Evolutionary conservation across 306 rosid genomes (phyloP).

Genomic region (Luffa aegyptiaca): DNA sequence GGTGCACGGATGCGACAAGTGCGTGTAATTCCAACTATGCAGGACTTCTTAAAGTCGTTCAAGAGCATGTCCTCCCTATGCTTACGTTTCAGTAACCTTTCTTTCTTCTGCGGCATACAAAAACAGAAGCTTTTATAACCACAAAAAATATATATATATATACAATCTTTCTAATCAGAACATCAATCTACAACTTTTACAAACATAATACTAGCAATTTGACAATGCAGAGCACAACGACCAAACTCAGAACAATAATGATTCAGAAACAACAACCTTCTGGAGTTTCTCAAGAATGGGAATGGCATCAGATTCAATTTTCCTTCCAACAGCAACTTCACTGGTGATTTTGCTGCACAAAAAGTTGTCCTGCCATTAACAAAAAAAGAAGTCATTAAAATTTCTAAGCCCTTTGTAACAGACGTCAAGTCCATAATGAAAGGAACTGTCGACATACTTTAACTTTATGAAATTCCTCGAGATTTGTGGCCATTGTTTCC

Average conservation of each 20-base stretch:
- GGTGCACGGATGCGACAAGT: constrained; percentile 52
- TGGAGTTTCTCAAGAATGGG: constrained; percentile 58
- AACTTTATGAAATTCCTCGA: constrained; percentile 53
- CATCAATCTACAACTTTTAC: neutral
- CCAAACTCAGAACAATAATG: constrained; percentile 4
- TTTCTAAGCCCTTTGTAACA: neutral
- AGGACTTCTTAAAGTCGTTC: constrained; percentile 21
- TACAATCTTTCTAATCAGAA: neutral
- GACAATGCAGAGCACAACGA: neutral
- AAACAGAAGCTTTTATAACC: neutral
- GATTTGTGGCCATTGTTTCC: constrained; percentile 80
- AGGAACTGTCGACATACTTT: constrained; percentile 29
- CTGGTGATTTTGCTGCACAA: constrained; percentile 37
- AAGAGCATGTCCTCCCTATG: constrained; percentile 36
- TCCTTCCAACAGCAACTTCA: constrained; percentile 37
- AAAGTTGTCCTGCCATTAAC: constrained; percentile 52
- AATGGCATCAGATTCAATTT: constrained; percentile 50
- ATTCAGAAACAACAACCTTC: constrained; percentile 29
- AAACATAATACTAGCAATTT: neutral
- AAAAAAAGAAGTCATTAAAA: constrained; percentile 3
- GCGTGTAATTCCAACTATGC: constrained; percentile 36
- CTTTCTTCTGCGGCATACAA: constrained; percentile 45
- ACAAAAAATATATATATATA: neutral
- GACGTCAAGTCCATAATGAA: neutral
- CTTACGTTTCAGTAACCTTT: constrained; percentile 38